Evolutionary conservation across 441 rosid genomes (phyloP).

Genomic region (Syzygium syzygioides): DNA sequence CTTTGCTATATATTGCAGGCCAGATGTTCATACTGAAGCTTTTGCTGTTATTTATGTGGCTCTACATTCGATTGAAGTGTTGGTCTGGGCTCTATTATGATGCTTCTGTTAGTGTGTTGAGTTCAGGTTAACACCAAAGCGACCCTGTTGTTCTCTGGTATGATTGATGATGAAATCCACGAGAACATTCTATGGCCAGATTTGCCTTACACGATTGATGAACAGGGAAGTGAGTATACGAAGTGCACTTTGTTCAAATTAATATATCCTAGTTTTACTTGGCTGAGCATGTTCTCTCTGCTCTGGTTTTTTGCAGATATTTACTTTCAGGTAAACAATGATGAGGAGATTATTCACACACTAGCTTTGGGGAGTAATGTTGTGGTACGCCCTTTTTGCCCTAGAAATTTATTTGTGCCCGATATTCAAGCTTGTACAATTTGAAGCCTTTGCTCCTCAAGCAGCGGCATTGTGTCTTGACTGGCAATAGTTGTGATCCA

Average conservation of each 20-base stretch:
- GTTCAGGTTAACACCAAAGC: conserved; percentile 86
- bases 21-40: not conserved
- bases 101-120: conserved; percentile 52
- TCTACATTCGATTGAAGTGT: not conserved
- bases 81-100: conserved; percentile 25
- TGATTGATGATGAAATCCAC: conserved; percentile 55
- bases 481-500: not conserved
- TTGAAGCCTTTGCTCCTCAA: not conserved
- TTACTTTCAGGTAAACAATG: conserved; percentile 81
- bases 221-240: conserved; percentile 70
- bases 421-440: not conserved
- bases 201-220: conserved; percentile 76
- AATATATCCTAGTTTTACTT: not conserved
- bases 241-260: not conserved
- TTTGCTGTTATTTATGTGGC: not conserved
- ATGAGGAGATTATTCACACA: conserved; percentile 69
- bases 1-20: not conserved
- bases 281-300: not conserved
- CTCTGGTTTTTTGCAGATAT: conserved; percentile 45
- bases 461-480: not conserved
- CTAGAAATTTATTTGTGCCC: not conserved
- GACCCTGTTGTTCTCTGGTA: conserved; percentile 60
- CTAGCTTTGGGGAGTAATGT: conserved; percentile 53
- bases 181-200: conserved; percentile 88
- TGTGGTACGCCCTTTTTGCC: conserved; percentile 38